A percentile compares a stretch with the other conserved stretches of the same genome.
Evolutionary conservation across 2,329 filamentous ascomycete species (phyloP).

Genomic region (Colletotrichum sp.): DNA sequence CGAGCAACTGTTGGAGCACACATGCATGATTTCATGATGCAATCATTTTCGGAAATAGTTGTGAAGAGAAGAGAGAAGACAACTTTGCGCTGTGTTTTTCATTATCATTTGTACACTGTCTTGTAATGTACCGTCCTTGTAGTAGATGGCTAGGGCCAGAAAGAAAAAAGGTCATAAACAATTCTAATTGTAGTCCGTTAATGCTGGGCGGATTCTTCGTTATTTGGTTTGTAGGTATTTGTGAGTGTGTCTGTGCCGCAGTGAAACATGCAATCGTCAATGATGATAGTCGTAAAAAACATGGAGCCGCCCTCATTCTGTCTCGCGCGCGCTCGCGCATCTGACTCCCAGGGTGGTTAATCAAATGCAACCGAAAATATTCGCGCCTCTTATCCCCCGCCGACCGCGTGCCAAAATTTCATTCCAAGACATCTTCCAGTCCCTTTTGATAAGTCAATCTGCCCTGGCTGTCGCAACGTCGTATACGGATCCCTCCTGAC

Average conservation of each 20-base stretch:
- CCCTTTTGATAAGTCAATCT: background rate
- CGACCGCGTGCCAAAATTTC: background rate
- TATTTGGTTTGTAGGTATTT: conserved; percentile 8
- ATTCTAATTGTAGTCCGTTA: conserved; percentile 20
- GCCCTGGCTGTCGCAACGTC: conserved; percentile 13
- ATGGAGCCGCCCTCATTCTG: background rate
- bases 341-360: background rate
- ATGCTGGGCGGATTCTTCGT: conserved; percentile 21
- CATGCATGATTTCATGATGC: background rate
- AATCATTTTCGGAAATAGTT: background rate
- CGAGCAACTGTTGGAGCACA: background rate
- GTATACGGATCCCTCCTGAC: conserved; percentile 16
- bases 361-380: background rate
- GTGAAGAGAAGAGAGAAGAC: conserved; percentile 1
- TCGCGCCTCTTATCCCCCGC: background rate
- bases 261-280: conserved; percentile 13
- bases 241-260: background rate
- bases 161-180: background rate
- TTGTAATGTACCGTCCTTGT: background rate
- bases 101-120: background rate
- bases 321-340: background rate
- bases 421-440: background rate
- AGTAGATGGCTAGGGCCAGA: background rate
- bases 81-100: background rate
- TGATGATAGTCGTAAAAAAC: conserved; percentile 4